Conservation (phyloP, 352 stramenopile species). For the Albugo candida region DNA sequence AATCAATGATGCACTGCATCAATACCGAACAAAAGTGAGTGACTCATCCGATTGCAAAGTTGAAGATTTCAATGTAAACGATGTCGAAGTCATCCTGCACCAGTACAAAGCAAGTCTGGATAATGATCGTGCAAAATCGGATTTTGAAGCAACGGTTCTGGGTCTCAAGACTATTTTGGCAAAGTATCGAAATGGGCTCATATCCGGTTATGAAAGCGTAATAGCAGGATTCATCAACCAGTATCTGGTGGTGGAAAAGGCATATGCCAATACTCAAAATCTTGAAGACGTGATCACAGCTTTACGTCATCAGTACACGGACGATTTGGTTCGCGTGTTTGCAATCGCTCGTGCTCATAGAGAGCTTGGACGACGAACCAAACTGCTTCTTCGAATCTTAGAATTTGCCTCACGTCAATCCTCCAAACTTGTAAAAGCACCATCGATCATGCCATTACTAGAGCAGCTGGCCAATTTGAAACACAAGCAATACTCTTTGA, state of each 20-base stretch:
- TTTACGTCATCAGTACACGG: conserved; percentile 82
- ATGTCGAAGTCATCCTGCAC: conserved; percentile 39
- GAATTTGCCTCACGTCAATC: neutral
- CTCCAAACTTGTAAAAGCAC: conserved; percentile 1
- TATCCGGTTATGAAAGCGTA: conserved; percentile 37
- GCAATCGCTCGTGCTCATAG: conserved; percentile 83
- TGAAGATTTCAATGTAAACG: conserved; percentile 28
- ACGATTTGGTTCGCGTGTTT: conserved; percentile 67
- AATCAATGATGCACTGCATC: conserved; percentile 67
- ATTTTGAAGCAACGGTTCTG: conserved; percentile 52
- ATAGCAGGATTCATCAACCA: conserved; percentile 60
- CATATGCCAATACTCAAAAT: conserved; percentile 61
- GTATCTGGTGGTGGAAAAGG: conserved; percentile 56
- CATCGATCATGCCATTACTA: conserved; percentile 63
- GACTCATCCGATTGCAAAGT: conserved; percentile 2
- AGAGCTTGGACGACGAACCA: conserved; percentile 75
- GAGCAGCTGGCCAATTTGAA: conserved; percentile 76
- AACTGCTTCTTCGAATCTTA: conserved; percentile 57
- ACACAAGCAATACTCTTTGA: conserved; percentile 81
- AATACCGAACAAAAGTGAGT: conserved; percentile 18
- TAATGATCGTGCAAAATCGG: conserved; percentile 27
- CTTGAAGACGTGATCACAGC: conserved; percentile 61
- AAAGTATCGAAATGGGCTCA: conserved; percentile 64
- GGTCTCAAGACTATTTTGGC: conserved; percentile 44
- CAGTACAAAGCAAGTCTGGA: conserved; percentile 33